These are phyloP conservation scores for Dictyostelium intermedium DNA, from an alignment of 78 protist species.

Conservation along the genomic window DNA sequence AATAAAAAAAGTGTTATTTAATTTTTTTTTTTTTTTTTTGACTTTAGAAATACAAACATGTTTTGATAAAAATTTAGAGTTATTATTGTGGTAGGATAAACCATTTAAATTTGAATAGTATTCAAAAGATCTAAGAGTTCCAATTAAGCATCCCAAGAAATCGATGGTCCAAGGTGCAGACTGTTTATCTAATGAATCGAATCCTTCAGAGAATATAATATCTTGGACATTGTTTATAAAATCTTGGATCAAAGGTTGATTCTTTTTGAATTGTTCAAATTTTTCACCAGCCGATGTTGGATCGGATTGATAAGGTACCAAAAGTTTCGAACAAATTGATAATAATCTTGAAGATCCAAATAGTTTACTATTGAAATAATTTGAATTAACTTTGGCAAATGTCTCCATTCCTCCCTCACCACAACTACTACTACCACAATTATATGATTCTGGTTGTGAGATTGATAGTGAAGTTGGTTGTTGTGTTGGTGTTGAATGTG, in stretches of 20 bases:
- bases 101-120: not conserved
- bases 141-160: slow-evolving; percentile 45
- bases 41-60: not conserved
- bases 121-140: slow-evolving; percentile 56
- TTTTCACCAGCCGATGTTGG: not conserved
- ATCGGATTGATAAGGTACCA: not conserved
- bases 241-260: not conserved
- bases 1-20: not conserved
- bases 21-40: not conserved
- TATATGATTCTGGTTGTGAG: not conserved
- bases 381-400: slow-evolving; percentile 17
- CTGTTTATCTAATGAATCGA: slow-evolving; percentile 17
- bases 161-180: slow-evolving; percentile 42
- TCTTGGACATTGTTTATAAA: slow-evolving; percentile 48
- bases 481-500: not conserved
- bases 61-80: slow-evolving; percentile 11
- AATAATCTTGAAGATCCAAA: slow-evolving; percentile 40
- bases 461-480: not conserved
- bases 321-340: slow-evolving; percentile 35
- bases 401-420: slow-evolving; percentile 5
- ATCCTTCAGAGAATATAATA: slow-evolving; percentile 64
- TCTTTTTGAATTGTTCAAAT: slow-evolving; percentile 9
- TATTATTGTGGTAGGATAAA: not conserved
- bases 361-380: not conserved
- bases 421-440: not conserved